Evolutionary conservation across 129 eudicot genomes (phyloP).

Genomic region (Arctium lappa): DNA sequence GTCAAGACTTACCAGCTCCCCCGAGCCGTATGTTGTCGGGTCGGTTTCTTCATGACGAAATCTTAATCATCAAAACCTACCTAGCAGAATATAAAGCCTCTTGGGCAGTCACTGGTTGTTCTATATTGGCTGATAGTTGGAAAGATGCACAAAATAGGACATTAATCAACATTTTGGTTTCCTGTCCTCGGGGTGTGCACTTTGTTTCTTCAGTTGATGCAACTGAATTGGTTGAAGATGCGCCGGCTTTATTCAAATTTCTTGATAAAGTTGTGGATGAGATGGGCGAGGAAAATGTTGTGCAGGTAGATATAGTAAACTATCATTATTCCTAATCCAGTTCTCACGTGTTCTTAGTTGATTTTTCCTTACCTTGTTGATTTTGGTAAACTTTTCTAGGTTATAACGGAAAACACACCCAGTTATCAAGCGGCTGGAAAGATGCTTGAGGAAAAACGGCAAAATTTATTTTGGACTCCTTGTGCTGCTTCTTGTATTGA

Average conservation of each 20-base stretch:
- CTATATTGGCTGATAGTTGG: slow-evolving; percentile 96
- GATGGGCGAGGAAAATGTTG: slow-evolving; percentile 91
- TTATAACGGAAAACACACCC: slow-evolving; percentile 69
- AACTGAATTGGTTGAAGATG: slow-evolving; percentile 59
- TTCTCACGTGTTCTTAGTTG: neutral
- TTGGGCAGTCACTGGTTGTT: slow-evolving; percentile 94
- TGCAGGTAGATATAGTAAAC: slow-evolving; percentile 59
- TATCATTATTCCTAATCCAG: neutral
- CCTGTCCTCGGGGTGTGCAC: slow-evolving; percentile 91
- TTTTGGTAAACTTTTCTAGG: slow-evolving; percentile 37
- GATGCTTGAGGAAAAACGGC: slow-evolving; percentile 90
- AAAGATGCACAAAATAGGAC: slow-evolving; percentile 61
- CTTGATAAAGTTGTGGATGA: slow-evolving; percentile 89
- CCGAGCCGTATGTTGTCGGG: slow-evolving; percentile 56
- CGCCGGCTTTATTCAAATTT: slow-evolving; percentile 52
- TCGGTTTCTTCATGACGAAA: slow-evolving; percentile 71
- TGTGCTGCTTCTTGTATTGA: slow-evolving; percentile 86
- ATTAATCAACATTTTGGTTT: slow-evolving; percentile 72
- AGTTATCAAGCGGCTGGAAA: slow-evolving; percentile 86
- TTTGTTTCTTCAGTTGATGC: slow-evolving; percentile 84
- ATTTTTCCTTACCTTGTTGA: neutral
- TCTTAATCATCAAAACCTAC: slow-evolving; percentile 53
- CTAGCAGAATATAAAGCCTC: slow-evolving; percentile 75
- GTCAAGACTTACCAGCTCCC: slow-evolving; percentile 66
- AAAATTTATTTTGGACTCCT: slow-evolving; percentile 77